Percentiles rank a stretch among this genome's conserved stretches.
These are phyloP conservation scores for Aspergillus cristatus DNA, from an alignment of 495 filamentous ascomycete genomes.

Conservation along the genomic window DNA sequence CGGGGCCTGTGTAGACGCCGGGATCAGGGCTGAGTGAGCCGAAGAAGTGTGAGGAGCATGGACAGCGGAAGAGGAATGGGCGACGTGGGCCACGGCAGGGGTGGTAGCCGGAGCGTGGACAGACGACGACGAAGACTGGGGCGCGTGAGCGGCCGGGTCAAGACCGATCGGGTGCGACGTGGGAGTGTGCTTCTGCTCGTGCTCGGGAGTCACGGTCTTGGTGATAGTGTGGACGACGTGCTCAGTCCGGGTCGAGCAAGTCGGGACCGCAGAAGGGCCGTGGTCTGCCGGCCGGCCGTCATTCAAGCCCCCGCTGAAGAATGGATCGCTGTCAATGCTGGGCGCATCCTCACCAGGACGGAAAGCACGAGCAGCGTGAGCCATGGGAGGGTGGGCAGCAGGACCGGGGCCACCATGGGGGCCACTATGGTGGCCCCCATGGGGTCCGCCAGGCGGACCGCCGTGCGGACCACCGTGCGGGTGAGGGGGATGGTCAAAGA, in stretches of 20 bases:
- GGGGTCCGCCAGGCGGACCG: not conserved
- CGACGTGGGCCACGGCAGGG: too few species aligned
- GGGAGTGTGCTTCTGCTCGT: too few species aligned
- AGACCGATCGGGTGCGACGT: too few species aligned
- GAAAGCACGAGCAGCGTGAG: too few species aligned
- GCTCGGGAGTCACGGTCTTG: not conserved
- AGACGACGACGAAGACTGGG: not conserved
- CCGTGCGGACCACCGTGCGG: not conserved
- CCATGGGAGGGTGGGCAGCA: not conserved
- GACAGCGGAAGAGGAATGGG: too few species aligned
- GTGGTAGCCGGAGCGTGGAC: not conserved
- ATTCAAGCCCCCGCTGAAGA: too few species aligned
- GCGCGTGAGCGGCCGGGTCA: not conserved
- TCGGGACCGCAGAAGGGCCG: not conserved
- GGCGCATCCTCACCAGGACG: too few species aligned
- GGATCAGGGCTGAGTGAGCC: too few species aligned
- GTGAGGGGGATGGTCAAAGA: not conserved
- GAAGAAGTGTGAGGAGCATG: too few species aligned
- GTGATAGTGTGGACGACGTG: constrained; percentile 7
- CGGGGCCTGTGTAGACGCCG: too few species aligned
- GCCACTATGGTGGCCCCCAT: not conserved
- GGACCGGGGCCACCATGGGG: not conserved
- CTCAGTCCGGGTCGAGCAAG: constrained; percentile 1
- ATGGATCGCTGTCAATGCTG: too few species aligned
- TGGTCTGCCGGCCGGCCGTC: too few species aligned